These are phyloP conservation scores for Effrenium voratum DNA, from an alignment of 73 alveolate genomes.

Conservation along the genomic window DNA sequence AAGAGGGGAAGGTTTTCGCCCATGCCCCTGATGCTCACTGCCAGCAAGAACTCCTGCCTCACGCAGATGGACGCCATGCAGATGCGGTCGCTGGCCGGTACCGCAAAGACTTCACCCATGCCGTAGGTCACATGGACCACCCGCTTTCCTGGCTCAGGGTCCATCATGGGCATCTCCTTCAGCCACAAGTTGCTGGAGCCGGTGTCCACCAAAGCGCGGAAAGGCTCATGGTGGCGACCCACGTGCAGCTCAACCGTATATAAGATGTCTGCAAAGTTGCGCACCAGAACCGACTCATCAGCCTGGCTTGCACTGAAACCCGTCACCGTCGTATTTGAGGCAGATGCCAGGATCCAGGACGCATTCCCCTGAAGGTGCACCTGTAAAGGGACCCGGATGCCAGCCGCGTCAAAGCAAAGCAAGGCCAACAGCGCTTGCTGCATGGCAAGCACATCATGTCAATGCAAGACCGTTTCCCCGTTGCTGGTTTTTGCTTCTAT, in stretches of 20 bases:
- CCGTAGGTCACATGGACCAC: conserved; percentile 34
- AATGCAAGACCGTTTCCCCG: too few relatives aligned
- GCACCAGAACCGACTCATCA: too few relatives aligned
- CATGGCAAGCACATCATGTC: too few relatives aligned
- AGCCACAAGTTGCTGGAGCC: conserved; percentile 47
- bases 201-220: conserved; percentile 14
- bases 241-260: conserved; percentile 25
- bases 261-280: conserved; percentile 9
- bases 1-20: neutral
- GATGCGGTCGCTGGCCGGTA: conserved; percentile 14
- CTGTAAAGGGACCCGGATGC: too few relatives aligned
- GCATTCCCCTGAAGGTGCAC: too few relatives aligned
- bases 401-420: too few relatives aligned
- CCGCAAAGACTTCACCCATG: conserved; percentile 13
- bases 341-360: too few relatives aligned
- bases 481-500: too few relatives aligned
- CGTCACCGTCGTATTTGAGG: too few relatives aligned
- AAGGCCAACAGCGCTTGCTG: too few relatives aligned
- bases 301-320: too few relatives aligned
- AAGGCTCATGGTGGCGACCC: neutral
- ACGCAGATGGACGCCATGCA: conserved; percentile 22
- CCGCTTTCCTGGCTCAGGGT: neutral
- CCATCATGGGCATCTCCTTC: neutral
- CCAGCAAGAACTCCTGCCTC: neutral
- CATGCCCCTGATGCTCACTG: conserved; percentile 13